These are phyloP conservation scores for Aspergillus affinis DNA, from an alignment of 495 filamentous ascomycete species.

Conservation along the genomic window DNA sequence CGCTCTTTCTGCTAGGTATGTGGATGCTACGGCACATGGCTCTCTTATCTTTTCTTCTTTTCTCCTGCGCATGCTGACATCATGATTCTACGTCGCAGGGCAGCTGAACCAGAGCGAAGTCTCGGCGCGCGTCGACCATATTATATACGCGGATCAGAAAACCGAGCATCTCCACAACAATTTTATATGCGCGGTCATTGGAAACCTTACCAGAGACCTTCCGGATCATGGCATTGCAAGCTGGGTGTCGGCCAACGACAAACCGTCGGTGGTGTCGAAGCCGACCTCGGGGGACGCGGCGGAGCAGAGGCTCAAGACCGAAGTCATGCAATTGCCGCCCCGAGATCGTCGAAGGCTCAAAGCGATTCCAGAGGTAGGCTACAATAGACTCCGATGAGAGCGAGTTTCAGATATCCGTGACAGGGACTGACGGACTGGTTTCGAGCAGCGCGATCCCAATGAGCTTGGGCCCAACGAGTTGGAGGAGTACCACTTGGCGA, in stretches of 20 bases:
- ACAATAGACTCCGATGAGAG: conserved; percentile 1
- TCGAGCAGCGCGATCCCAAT: conserved; percentile 60
- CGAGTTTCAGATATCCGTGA: not conserved
- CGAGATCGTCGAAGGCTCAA: conserved; percentile 87
- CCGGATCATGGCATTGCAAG: conserved; percentile 89
- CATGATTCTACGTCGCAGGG: conserved; percentile 47
- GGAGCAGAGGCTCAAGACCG: conserved; percentile 85
- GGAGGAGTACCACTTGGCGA: conserved; percentile 66
- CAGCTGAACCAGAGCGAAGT: conserved; percentile 84
- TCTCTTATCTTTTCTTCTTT: not conserved
- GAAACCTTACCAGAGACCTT: conserved; percentile 82
- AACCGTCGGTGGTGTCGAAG: conserved; percentile 77
- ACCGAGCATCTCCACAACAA: conserved; percentile 87
- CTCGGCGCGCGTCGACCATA: conserved; percentile 68
- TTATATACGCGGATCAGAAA: conserved; percentile 67
- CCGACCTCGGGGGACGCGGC: conserved; percentile 83
- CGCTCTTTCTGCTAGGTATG: conserved; percentile 79
- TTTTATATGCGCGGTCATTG: conserved; percentile 79
- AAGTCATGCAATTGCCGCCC: conserved; percentile 88
- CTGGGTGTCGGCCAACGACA: conserved; percentile 96
- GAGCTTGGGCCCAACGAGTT: conserved; percentile 64
- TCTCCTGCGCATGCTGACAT: not conserved
- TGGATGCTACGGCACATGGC: conserved; percentile 18
- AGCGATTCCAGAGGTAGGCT: conserved; percentile 61
- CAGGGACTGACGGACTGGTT: conserved; percentile 11